Base-by-base conservation (phyloP, 441 rosid genomes). In the Eutrema salsugineum region DNA sequence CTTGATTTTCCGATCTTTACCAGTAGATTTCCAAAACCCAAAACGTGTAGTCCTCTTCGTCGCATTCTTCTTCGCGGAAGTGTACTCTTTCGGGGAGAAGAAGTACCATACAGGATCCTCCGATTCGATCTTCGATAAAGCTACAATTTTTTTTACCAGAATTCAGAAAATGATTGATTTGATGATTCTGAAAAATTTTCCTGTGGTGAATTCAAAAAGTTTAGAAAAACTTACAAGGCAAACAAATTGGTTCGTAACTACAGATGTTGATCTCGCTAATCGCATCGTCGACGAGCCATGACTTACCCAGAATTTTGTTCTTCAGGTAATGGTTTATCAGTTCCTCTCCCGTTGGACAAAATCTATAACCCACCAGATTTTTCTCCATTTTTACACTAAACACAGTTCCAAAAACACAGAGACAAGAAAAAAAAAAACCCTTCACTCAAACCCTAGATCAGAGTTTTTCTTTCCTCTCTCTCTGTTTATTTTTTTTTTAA, bases 1-100 rank as follows among this genome's bases (percentile, higher is more conserved):
- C 24, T 69, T 76, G 70, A 76, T 76, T 47, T 46, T 63, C 3
- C 79, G 59, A 69, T 76, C 75, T 2, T 4, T 19, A 4, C 79
- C 79, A 0, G 75, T 55, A 38, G 55, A 16, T 76, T 76, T 76
- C 79, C 79, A 76, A 11, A 1, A 76, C 6, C 79, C 79, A 30
- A 6, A 22, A 46, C 17, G 1, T 9, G 66, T 63, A 4, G 56
- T 63, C 32, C 79, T 70, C 62, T 76, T 63, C 2, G 12, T 24
- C 4, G 1, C 56, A 6, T 6, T 69, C 66, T 55, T 75, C 53
- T 69, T 75, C 30, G 3, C 2, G 2, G 59, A 2, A 0, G 54
- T 27, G 6, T 69, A 68, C 30, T 47, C 79, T 10, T 12, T 75
- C 0, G 40, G 75, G 5, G 66, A 69, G 20, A 75, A 75, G 55